A percentile compares a stretch with the other conserved stretches of the same genome.
Conservation (phyloP, 441 rosid genomes). For the Bocquillonia castaneifolia region DNA sequence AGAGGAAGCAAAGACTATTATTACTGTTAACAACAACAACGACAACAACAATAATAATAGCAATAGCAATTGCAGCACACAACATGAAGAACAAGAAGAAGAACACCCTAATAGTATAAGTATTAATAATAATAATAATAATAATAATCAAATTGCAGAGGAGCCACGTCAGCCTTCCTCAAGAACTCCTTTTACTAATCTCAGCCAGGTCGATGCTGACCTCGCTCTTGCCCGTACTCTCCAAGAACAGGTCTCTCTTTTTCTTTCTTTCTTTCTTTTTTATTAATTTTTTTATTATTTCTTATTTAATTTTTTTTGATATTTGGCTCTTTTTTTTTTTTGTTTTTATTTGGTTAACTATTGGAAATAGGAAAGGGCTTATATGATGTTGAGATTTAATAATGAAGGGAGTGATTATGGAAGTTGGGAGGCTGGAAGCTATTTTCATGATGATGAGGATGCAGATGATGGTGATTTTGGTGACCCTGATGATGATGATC, state of each 20-base stretch:
- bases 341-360: neutral
- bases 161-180: slow-evolving; percentile 34
- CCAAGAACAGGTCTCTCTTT: slow-evolving; percentile 70
- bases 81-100: slow-evolving; percentile 22
- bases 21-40: slow-evolving; percentile 8
- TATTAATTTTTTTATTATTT: neutral
- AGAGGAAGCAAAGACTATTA: slow-evolving; percentile 15
- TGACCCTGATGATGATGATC: slow-evolving; percentile 46
- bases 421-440: slow-evolving; percentile 77
- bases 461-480: slow-evolving; percentile 80
- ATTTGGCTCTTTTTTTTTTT: neutral
- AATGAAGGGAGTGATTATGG: slow-evolving; percentile 67
- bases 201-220: slow-evolving; percentile 89
- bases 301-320: neutral
- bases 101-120: slow-evolving; percentile 28
- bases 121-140: neutral
- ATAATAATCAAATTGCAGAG: slow-evolving; percentile 23
- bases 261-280: neutral
- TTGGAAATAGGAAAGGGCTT: slow-evolving; percentile 67
- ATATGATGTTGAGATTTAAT: slow-evolving; percentile 73
- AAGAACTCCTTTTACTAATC: slow-evolving; percentile 73
- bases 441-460: slow-evolving; percentile 51
- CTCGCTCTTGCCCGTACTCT: slow-evolving; percentile 91
- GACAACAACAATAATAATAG: slow-evolving; percentile 20
- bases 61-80: slow-evolving; percentile 11